Percentiles rank a stretch among this genome's conserved stretches.
Evolutionary conservation across 352 stramenopile species (phyloP).

Genomic region (Phytophthora hibernalis): DNA sequence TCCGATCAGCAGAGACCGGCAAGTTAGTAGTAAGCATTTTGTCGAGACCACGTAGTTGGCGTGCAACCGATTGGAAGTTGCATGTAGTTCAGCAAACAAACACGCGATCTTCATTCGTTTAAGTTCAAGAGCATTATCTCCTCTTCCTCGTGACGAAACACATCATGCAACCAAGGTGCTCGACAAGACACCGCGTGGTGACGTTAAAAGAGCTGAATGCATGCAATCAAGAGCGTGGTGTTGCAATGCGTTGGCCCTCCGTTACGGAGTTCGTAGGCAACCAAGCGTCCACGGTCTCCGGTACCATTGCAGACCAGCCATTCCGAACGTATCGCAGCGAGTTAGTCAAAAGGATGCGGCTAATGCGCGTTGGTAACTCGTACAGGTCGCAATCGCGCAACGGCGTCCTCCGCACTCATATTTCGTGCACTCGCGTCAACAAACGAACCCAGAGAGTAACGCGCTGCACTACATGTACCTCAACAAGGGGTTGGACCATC

Average conservation of each 20-base stretch:
- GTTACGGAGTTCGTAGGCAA: not conserved
- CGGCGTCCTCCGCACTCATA: constrained; percentile 27
- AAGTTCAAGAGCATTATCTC: not conserved
- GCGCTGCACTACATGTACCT: constrained; percentile 1
- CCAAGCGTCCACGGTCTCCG: constrained; percentile 13
- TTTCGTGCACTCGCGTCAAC: constrained; percentile 23
- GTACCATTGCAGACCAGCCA: constrained; percentile 10
- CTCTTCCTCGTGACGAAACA: not conserved
- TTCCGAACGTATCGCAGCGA: constrained; percentile 22
- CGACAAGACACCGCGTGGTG: not conserved
- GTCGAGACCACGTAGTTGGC: constrained; percentile 37
- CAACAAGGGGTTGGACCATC: constrained; percentile 17
- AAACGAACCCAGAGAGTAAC: constrained; percentile 10
- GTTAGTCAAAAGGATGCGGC: constrained; percentile 2
- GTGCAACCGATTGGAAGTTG: constrained; percentile 50
- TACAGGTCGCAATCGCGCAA: constrained; percentile 26
- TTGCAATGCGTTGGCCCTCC: not conserved
- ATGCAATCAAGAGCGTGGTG: constrained; percentile 1
- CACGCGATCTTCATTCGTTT: constrained; percentile 33
- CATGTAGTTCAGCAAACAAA: constrained; percentile 36
- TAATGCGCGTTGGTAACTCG: constrained; percentile 6
- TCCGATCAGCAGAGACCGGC: constrained; percentile 30
- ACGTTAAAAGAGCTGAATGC: constrained; percentile 1
- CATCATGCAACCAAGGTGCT: not conserved
- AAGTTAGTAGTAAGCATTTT: constrained; percentile 53